A percentile compares a stretch with the other conserved stretches of the same genome.
These are phyloP conservation scores for Exobasidium cylindrosporum DNA, from an alignment of 1,284 basidiomycete species.

Conservation along the genomic window DNA sequence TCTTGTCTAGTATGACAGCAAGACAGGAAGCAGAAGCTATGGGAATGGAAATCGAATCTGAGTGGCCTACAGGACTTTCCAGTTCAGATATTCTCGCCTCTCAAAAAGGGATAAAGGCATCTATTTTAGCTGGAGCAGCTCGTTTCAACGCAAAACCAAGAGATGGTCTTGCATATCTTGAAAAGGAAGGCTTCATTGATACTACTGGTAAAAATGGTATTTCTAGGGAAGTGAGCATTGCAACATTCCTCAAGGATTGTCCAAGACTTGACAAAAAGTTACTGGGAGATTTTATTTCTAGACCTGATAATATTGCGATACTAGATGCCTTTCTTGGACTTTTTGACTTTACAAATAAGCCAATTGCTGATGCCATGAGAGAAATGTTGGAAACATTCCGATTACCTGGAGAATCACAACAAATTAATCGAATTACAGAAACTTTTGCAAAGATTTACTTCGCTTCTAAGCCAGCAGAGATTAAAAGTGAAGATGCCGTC, in stretches of 20 bases:
- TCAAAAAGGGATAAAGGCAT: conserved; percentile 79
- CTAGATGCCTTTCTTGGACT: conserved; percentile 82
- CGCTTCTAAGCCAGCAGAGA: conserved; percentile 79
- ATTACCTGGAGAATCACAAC: conserved; percentile 90
- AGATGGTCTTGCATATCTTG: conserved; percentile 71
- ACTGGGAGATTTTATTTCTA: conserved; percentile 88
- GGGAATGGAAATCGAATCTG: conserved; percentile 2
- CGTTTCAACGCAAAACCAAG: conserved; percentile 97
- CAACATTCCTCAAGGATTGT: conserved; percentile 81
- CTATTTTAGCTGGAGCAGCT: conserved; percentile 77
- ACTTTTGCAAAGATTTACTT: conserved; percentile 91
- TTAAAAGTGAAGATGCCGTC: conserved; percentile 86
- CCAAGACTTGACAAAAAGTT: conserved; percentile 87
- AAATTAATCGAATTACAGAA: conserved; percentile 90
- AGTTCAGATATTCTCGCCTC: conserved; percentile 62
- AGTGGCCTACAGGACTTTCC: conserved; percentile 22
- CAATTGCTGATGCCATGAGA: conserved; percentile 88
- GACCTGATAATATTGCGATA: conserved; percentile 79
- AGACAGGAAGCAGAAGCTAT: conserved; percentile 59
- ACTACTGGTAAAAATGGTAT: conserved; percentile 58
- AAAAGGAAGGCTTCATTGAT: conserved; percentile 63
- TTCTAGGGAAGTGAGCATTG: conserved; percentile 52
- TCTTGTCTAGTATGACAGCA: conserved; percentile 82
- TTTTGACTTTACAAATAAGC: conserved; percentile 88
- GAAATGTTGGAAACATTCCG: conserved; percentile 91